Evolutionary conservation across 805 yeast genomes (phyloP), one percentile per base, ranked within the genome.

Genomic region (Candida rishiriensis): DNA sequence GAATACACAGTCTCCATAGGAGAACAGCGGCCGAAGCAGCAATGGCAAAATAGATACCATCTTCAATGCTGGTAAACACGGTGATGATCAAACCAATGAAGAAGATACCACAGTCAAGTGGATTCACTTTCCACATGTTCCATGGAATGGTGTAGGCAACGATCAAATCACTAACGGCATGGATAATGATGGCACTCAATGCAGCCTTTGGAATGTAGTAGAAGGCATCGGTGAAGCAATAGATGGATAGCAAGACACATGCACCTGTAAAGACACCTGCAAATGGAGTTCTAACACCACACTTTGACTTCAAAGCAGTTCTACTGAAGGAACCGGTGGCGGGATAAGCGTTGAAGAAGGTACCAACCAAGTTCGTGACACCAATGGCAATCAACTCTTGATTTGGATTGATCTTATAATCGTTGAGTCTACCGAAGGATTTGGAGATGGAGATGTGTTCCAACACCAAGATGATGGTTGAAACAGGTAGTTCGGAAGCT

Each of bases 331-430:
- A 90, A 38, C 97, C 97, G 4, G 97, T 90, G 8, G 96, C 89
- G 9, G 97, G 97, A 64, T 90, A 90, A 8, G 97, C 96, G 58
- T 79, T 76, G 77, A 90, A 90, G 61, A 89, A 88, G 16, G 96
- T 88, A 54, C 97, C 97, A 54, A 90, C 73, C 63, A 90, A 73
- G 67, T 90, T 90, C 42, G 93, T 84, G 38, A 85, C 86, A 58
- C 97, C 97, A 65, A 90, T 90, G 35, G 97, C 97, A 59, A 90
- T 77, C 43, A 90, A 76, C 65, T 90, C 97, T 72, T 90, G 97
- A 67, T 90, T 91, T 39, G 97, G 96, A 47, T 83, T 78, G 56
- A 90, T 83, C 56, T 87, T 88, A 68, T 90, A 90, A 62, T 88
- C 96, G 61, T 90, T 89, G 53, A 89, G 70, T 66, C 97, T 78